Conservation (phyloP, 2,329 filamentous ascomycete species). For the Cladosporium sp. region DNA sequence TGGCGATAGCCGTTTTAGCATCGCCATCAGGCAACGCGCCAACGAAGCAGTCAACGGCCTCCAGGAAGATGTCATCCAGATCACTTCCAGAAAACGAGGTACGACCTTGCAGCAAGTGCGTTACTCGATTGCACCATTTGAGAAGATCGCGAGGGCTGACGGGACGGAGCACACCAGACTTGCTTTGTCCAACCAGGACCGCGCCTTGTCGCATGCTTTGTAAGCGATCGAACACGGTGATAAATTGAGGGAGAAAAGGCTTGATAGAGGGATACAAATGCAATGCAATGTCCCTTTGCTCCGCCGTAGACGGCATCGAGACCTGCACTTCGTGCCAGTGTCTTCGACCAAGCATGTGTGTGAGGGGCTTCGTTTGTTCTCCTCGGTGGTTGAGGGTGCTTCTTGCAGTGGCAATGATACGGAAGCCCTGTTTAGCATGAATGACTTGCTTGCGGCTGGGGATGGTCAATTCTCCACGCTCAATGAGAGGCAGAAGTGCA, state of each 20-base stretch:
- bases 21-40: slow-evolving; percentile 68
- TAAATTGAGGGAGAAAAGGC: slow-evolving; percentile 51
- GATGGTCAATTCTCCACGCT: slow-evolving; percentile 85
- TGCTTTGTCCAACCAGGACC: slow-evolving; percentile 46
- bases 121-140: slow-evolving; percentile 82
- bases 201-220: slow-evolving; percentile 37
- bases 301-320: slow-evolving; percentile 59
- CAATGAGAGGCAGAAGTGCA: slow-evolving; percentile 85
- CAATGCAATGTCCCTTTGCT: slow-evolving; percentile 71
- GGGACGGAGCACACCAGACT: slow-evolving; percentile 55
- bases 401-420: slow-evolving; percentile 86
- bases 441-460: slow-evolving; percentile 85
- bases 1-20: slow-evolving; percentile 57
- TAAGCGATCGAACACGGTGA: slow-evolving; percentile 52
- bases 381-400: slow-evolving; percentile 63
- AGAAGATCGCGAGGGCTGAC: slow-evolving; percentile 74
- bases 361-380: slow-evolving; percentile 66
- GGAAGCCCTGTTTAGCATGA: slow-evolving; percentile 77
- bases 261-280: slow-evolving; percentile 66
- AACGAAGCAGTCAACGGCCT: slow-evolving; percentile 89
- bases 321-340: slow-evolving; percentile 81
- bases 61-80: slow-evolving; percentile 84
- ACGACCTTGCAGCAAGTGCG: slow-evolving; percentile 58
- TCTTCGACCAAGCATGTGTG: slow-evolving; percentile 71
- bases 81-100: slow-evolving; percentile 65